A percentile compares a stretch with the other conserved stretches of the same genome.
Evolutionary conservation across 1,284 basidiomycete species (phyloP).

Genomic region (Amylostereum areolatum): DNA sequence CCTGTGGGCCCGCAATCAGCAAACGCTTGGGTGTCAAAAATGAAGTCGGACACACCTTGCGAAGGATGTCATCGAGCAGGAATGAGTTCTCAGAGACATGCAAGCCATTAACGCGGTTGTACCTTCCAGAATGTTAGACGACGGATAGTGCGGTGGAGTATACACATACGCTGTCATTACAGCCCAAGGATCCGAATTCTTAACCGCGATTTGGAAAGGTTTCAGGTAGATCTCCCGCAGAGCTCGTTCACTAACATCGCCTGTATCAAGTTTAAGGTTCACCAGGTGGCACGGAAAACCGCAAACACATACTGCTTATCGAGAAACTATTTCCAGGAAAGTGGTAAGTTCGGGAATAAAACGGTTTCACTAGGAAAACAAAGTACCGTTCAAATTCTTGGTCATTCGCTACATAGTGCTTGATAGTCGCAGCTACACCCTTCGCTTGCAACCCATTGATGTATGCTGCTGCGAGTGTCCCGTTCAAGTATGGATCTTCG

Average conservation of each 20-base stretch:
- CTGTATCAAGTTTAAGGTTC: constrained; percentile 14
- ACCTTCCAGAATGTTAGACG: constrained; percentile 28
- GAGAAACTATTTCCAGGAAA: constrained; percentile 31
- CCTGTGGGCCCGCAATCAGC: not conserved
- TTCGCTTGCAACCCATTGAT: constrained; percentile 60
- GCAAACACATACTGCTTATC: constrained; percentile 36
- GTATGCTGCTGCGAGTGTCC: constrained; percentile 50
- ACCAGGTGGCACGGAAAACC: not conserved
- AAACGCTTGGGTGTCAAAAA: not conserved
- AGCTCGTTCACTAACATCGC: constrained; percentile 50
- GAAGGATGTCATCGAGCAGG: constrained; percentile 54
- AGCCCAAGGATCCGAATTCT: constrained; percentile 50
- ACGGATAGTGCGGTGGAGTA: not conserved
- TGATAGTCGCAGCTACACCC: constrained; percentile 53
- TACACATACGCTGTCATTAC: constrained; percentile 51
- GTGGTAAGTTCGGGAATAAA: not conserved
- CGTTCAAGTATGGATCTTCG: constrained; percentile 37
- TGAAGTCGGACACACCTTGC: constrained; percentile 22
- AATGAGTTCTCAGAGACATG: constrained; percentile 58
- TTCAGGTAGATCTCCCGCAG: constrained; percentile 69
- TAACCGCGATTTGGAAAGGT: constrained; percentile 66
- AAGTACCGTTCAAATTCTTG: constrained; percentile 40
- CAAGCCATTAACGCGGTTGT: constrained; percentile 55
- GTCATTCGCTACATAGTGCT: constrained; percentile 44
- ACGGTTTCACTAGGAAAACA: not conserved